Conservation (phyloP, 2,329 filamentous ascomycete species). For the Incumbomyces lentus region DNA sequence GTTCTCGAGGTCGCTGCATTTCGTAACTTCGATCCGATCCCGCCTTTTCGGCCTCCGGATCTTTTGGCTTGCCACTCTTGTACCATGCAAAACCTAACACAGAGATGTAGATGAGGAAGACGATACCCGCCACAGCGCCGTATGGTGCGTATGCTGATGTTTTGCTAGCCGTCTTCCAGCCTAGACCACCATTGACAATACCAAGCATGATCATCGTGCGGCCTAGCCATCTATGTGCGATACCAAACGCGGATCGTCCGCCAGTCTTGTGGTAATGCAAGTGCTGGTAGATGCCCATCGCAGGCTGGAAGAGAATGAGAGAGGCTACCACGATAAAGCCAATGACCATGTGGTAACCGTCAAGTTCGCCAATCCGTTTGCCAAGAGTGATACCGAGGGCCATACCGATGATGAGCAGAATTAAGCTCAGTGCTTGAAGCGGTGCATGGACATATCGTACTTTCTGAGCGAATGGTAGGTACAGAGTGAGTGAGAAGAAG, state of each 20-base stretch:
- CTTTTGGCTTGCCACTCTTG: slow-evolving; percentile 1
- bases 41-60: slow-evolving; percentile 13
- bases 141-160: slow-evolving; percentile 31
- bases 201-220: slow-evolving; percentile 41
- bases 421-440: slow-evolving; percentile 39
- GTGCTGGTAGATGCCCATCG: slow-evolving; percentile 44
- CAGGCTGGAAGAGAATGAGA: slow-evolving; percentile 48
- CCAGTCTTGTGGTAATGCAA: slow-evolving; percentile 38
- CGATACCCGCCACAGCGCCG: slow-evolving; percentile 38
- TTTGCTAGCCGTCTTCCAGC: slow-evolving; percentile 37
- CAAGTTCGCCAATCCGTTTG: slow-evolving; percentile 27
- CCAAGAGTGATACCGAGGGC: slow-evolving; percentile 44
- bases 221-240: slow-evolving; percentile 47
- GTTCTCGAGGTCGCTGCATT: slow-evolving; percentile 9
- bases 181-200: slow-evolving; percentile 48
- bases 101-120: slow-evolving; percentile 36
- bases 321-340: slow-evolving; percentile 41
- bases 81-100: slow-evolving; percentile 14
- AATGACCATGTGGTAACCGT: slow-evolving; percentile 41
- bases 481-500: slow-evolving; percentile 25
- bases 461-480: slow-evolving; percentile 31
- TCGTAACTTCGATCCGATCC: slow-evolving; percentile 14
- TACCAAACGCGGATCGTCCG: slow-evolving; percentile 26
- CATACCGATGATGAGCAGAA: slow-evolving; percentile 39
- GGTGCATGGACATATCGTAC: slow-evolving; percentile 35